Percentiles rank a stretch among this genome's conserved stretches.
These are phyloP conservation scores for Clarireedia sp. DNA, from an alignment of 2,329 filamentous ascomycete genomes.

Conservation along the genomic window DNA sequence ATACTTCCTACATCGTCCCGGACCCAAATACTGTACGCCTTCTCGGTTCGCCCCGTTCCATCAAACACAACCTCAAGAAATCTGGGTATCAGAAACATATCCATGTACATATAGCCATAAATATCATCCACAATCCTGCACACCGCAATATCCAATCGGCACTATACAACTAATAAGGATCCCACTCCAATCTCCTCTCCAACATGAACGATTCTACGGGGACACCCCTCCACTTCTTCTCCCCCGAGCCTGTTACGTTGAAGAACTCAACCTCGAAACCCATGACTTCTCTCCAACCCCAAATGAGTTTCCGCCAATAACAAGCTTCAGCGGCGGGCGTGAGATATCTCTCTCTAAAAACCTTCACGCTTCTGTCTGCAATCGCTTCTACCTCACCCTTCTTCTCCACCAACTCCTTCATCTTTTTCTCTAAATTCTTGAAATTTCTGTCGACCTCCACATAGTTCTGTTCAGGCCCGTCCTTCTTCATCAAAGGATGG, in stretches of 20 bases:
- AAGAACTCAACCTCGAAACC: conserved; percentile 8
- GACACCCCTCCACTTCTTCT: conserved; percentile 1
- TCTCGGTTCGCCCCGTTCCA: too few species aligned
- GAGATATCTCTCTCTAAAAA: conserved; percentile 36
- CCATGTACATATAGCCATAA: neutral
- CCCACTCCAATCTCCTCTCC: conserved; percentile 8
- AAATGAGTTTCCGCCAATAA: conserved; percentile 42
- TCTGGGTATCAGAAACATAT: neutral
- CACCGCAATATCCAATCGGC: neutral
- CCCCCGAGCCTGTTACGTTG: neutral
- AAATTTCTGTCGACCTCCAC: conserved; percentile 19
- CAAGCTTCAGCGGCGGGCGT: conserved; percentile 42
- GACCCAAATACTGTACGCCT: too few species aligned
- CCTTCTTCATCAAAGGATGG: conserved; percentile 16
- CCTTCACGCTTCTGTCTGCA: neutral
- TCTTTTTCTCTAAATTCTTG: conserved; percentile 38
- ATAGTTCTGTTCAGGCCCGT: conserved; percentile 37
- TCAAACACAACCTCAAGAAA: too few species aligned
- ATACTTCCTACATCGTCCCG: too few species aligned
- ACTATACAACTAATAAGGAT: conserved; percentile 1
- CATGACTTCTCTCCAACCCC: conserved; percentile 34
- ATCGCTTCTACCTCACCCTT: conserved; percentile 31
- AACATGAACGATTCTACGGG: conserved; percentile 5
- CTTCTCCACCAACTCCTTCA: conserved; percentile 21
- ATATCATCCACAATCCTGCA: neutral